Evolutionary conservation across 805 yeast genomes (phyloP), one percentile per base, ranked within the genome.

Genomic region (Suhomyces faveliae): DNA sequence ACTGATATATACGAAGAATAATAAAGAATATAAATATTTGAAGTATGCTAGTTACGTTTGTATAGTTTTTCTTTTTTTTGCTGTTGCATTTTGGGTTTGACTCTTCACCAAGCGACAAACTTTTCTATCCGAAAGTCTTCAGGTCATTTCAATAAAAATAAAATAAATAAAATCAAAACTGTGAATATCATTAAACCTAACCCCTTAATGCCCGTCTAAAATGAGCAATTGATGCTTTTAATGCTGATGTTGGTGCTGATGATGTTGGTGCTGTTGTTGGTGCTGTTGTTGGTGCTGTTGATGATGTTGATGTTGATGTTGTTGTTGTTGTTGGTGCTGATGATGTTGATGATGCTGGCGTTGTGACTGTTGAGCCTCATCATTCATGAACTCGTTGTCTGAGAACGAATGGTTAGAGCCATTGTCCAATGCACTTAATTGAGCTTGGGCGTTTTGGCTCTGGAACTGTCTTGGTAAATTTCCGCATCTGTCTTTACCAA

Each of bases 381-480:
- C 65, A 52, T 48, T 49, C 52, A 55, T 45, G 42, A 56, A 55
- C 43, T 59, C 65, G 46, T 49, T 55, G 46, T 61, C 63, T 20
- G 63, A 57, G 48, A 53, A 59, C 25, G 63, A 49, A 25, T 49
- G 48, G 29, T 47, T 48, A n/a, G 56, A 61, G 8, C 43, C 52
- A 41, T 48, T 55, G 35, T 54, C 61, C 42, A 56, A 41, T 27
- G 54, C 52, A 40, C 35, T 35, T 25, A 46, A 13, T 40, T 29
- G 45, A 19, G 42, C 47, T 33, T 29, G 49, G 27, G 45, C 37
- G 19, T 44, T 45, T 37, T 35, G 48, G 17, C 30, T 40, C 30
- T 62, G 68, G 51, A 81, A 82, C 63, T 85, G 92, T 60, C 96
- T 78, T 43, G 97, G 97, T 50, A 89, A 83, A 62, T 91, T 89